These are phyloP conservation scores for Colletotrichum orbiculare DNA, from an alignment of 2,329 filamentous ascomycete species.

Conservation along the genomic window DNA sequence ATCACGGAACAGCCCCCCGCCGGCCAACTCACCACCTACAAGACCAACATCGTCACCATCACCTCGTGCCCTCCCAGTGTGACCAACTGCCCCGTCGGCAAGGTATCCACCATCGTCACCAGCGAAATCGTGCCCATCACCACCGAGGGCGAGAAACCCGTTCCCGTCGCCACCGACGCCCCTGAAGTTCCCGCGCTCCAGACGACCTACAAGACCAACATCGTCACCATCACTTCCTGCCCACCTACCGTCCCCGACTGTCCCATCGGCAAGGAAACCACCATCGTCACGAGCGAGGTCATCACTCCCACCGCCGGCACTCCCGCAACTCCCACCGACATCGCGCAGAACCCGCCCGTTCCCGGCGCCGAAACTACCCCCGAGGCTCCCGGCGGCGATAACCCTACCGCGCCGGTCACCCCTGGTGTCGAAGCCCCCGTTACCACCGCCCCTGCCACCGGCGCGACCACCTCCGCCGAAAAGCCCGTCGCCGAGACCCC, in stretches of 20 bases:
- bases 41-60: constrained; percentile 62
- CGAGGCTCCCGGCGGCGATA: constrained; percentile 14
- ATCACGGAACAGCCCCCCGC: too few species aligned
- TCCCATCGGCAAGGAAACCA: constrained; percentile 47
- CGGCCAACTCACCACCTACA: too few species aligned
- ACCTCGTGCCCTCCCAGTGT: constrained; percentile 62
- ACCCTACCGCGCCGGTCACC: constrained; percentile 36
- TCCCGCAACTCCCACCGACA: constrained; percentile 18
- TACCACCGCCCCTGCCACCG: constrained; percentile 28
- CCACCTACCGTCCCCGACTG: constrained; percentile 55
- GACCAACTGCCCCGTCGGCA: constrained; percentile 30
- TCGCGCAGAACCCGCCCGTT: constrained; percentile 25
- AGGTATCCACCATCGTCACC: constrained; percentile 27
- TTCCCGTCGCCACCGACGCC: too few species aligned
- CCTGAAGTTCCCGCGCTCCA: too few species aligned
- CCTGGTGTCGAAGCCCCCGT: constrained; percentile 46
- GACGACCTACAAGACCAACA: constrained; percentile 34
- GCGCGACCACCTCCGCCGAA: constrained; percentile 11
- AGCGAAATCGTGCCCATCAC: constrained; percentile 36
- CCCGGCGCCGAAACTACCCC: constrained; percentile 17
- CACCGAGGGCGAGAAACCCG: constrained; percentile 20
- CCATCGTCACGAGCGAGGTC: constrained; percentile 51
- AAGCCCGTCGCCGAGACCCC: constrained; percentile 17
- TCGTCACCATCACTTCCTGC: constrained; percentile 64
- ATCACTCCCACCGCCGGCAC: constrained; percentile 42